phyloP scores from a whole-genome alignment of 805 yeast species.

The Monosporozyma aquatica region DNA sequence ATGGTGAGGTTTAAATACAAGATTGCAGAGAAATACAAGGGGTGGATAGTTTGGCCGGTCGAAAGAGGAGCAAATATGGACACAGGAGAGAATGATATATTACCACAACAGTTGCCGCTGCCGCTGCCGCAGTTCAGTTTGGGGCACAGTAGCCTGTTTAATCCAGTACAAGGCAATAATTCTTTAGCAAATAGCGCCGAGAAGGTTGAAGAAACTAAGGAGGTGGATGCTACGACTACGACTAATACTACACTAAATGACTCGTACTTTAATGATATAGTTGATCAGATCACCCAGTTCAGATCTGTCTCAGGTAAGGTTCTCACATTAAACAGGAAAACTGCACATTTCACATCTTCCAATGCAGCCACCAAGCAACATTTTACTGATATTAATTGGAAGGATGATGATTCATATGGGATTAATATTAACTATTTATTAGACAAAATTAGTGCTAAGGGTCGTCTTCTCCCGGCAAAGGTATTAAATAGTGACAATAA shows the following conservation, averaged over 20 bases:
- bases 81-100: neutral
- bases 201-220: too few species aligned
- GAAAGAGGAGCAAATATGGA: neutral
- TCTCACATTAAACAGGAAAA: neutral
- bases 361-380: neutral
- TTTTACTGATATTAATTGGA: conserved; percentile 10
- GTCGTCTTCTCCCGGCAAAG: neutral
- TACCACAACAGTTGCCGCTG: neutral
- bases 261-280: neutral
- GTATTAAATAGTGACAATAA: neutral
- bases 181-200: neutral
- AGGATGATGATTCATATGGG: conserved; percentile 31
- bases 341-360: too few species aligned
- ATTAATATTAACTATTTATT: conserved; percentile 32
- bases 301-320: conserved; percentile 3
- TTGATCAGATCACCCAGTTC: neutral
- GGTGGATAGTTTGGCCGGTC: too few species aligned
- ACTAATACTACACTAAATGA: too few species aligned
- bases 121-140: neutral
- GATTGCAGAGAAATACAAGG: too few species aligned
- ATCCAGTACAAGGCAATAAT: neutral
- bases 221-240: too few species aligned
- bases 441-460: conserved; percentile 26
- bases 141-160: conserved; percentile 3
- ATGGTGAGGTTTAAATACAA: too few species aligned